phyloP scores from a whole-genome alignment of 2,329 filamentous ascomycete species.

The Fusarium virguliforme region DNA sequence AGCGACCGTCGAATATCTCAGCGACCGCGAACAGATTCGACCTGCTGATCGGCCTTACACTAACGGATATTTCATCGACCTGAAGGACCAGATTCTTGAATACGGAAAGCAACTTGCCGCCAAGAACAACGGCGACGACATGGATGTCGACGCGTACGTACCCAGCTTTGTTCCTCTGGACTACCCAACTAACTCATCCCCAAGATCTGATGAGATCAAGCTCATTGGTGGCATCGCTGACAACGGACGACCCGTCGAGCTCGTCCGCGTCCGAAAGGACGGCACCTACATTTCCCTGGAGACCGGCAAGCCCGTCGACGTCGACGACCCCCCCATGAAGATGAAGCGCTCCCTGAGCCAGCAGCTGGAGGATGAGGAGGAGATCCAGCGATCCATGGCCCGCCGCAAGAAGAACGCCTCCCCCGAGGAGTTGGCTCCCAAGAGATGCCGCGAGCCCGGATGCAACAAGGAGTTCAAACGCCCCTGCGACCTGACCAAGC shows the following conservation, averaged over 20 bases:
- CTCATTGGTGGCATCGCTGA: constrained; percentile 86
- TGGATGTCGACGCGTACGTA: constrained; percentile 73
- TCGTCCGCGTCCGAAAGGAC: constrained; percentile 86
- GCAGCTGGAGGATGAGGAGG: constrained; percentile 83
- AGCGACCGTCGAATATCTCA: constrained; percentile 87
- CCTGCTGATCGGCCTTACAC: constrained; percentile 91
- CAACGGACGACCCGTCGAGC: constrained; percentile 86
- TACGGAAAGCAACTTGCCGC: constrained; percentile 89
- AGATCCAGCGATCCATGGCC: constrained; percentile 92
- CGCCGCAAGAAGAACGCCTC: constrained; percentile 94
- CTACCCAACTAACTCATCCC: constrained; percentile 51
- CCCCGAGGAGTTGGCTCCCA: constrained; percentile 84
- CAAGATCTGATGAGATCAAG: constrained; percentile 77
- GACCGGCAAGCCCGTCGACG: constrained; percentile 76
- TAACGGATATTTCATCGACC: constrained; percentile 96
- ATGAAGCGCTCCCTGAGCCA: constrained; percentile 79
- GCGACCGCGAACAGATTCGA: constrained; percentile 88
- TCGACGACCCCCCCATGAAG: constrained; percentile 66
- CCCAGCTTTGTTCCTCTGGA: constrained; percentile 53
- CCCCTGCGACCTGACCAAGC: constrained; percentile 97
- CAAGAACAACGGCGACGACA: constrained; percentile 74
- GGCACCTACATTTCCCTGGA: constrained; percentile 85
- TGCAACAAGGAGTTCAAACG: constrained; percentile 96
- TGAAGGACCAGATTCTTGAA: constrained; percentile 91
- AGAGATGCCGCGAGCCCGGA: constrained; percentile 80